These are phyloP conservation scores for Sedum album DNA, from an alignment of 164 flowering plant species.

Conservation along the genomic window DNA sequence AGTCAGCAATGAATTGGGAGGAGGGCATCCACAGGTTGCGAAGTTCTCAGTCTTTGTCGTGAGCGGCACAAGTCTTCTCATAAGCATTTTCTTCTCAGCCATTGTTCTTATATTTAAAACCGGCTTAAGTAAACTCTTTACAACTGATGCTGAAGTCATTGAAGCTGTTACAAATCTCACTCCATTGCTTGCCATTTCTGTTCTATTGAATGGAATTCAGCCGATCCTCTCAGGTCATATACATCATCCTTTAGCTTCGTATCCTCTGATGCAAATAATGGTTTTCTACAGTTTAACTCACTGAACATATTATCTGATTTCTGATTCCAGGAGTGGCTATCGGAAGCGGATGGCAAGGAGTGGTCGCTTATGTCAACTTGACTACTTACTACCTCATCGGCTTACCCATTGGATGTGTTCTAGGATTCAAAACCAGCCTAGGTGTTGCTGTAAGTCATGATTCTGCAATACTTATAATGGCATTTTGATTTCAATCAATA, in stretches of 20 bases:
- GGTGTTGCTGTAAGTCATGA: slow-evolving; percentile 63
- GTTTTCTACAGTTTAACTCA: neutral
- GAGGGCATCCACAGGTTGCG: too few relatives aligned
- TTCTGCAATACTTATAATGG: neutral
- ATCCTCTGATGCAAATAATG: neutral
- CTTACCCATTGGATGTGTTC: too few relatives aligned
- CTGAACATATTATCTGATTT: neutral
- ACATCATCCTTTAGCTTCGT: neutral
- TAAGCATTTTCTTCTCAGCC: slow-evolving; percentile 41
- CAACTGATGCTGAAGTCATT: slow-evolving; percentile 39
- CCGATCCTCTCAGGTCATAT: slow-evolving; percentile 65
- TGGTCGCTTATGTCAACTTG: slow-evolving; percentile 70
- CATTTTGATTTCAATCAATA: too few relatives aligned
- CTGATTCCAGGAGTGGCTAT: slow-evolving; percentile 18
- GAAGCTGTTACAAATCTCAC: slow-evolving; percentile 39
- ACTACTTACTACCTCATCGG: slow-evolving; percentile 52
- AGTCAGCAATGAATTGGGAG: too few relatives aligned
- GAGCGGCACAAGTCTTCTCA: too few relatives aligned
- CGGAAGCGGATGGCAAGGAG: slow-evolving; percentile 80
- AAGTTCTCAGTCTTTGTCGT: too few relatives aligned
- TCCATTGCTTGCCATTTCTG: too few relatives aligned
- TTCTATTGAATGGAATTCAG: too few relatives aligned
- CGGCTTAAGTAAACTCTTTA: slow-evolving; percentile 44
- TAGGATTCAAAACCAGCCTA: slow-evolving; percentile 39
- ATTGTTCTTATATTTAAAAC: slow-evolving; percentile 33